A percentile compares a stretch with the other conserved stretches of the same genome.
phyloP scores from a whole-genome alignment of 192 early-diverging fungal genomes.

The Backusella parvicylindrica region DNA sequence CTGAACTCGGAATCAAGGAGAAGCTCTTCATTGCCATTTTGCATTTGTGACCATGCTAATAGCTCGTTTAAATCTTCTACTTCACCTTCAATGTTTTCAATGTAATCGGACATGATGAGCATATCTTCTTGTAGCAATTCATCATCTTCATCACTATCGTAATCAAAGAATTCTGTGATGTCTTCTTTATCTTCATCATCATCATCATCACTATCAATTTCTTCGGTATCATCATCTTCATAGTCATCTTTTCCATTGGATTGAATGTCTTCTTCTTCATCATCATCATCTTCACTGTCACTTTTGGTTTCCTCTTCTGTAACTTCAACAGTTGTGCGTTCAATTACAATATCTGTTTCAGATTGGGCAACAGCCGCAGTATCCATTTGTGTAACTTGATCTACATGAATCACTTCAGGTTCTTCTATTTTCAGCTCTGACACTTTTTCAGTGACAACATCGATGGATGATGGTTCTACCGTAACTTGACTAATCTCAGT shows the following conservation, averaged over 20 bases:
- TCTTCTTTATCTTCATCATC: not conserved
- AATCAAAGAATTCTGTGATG: not conserved
- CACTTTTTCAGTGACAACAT: not conserved
- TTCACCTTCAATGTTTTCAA: slow-evolving; percentile 17
- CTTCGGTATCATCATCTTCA: not conserved
- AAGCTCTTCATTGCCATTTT: slow-evolving; percentile 3
- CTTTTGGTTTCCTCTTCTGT: not conserved
- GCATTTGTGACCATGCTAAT: not conserved
- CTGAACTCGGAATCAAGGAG: not conserved
- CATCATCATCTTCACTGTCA: not conserved
- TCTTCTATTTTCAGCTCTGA: not conserved
- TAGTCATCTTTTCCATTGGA: not conserved
- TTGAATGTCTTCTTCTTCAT: not conserved
- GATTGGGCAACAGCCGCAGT: not conserved
- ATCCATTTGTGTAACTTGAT: not conserved
- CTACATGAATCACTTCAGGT: not conserved
- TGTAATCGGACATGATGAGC: slow-evolving; percentile 24
- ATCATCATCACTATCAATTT: not conserved
- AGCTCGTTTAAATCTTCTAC: slow-evolving; percentile 16
- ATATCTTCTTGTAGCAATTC: slow-evolving; percentile 11
- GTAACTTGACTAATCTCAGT: not conserved
- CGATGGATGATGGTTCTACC: not conserved
- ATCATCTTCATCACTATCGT: slow-evolving; percentile 12
- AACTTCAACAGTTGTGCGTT: not conserved
- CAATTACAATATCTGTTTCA: not conserved